Percentiles rank a stretch among this genome's conserved stretches.
These are phyloP conservation scores for Ophiocordyceps camponoti-saundersi DNA, from an alignment of 2,329 filamentous ascomycete genomes.

Conservation along the genomic window DNA sequence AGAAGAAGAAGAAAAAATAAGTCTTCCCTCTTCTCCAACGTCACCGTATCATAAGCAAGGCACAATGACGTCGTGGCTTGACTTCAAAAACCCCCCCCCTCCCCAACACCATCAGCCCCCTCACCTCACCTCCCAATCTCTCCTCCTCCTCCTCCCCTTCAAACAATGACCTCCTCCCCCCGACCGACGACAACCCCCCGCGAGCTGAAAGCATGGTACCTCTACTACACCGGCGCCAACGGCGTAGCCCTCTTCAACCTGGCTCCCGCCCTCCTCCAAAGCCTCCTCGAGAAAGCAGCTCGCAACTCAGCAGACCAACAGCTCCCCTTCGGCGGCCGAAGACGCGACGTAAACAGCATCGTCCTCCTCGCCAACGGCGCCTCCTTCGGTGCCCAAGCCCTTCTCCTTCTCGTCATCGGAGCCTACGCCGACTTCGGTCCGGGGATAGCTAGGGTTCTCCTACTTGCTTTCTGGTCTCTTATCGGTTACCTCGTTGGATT, in stretches of 20 bases:
- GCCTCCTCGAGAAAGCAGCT: constrained; percentile 43
- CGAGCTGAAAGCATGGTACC: constrained; percentile 12
- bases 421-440: constrained; percentile 46
- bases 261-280: constrained; percentile 47
- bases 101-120: too few relatives aligned
- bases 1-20: too few relatives aligned
- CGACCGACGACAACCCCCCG: constrained; percentile 6
- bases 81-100: too few relatives aligned
- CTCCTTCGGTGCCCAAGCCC: constrained; percentile 48
- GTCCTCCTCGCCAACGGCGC: constrained; percentile 50
- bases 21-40: too few relatives aligned
- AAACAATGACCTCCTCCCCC: not conserved
- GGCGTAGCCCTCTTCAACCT: constrained; percentile 47
- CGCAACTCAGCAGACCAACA: constrained; percentile 23
- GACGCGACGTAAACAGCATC: constrained; percentile 46
- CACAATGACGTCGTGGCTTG: too few relatives aligned
- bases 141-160: not conserved
- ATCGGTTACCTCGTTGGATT: constrained; percentile 48
- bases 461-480: constrained; percentile 38
- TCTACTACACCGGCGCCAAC: constrained; percentile 51
- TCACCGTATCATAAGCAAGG: too few relatives aligned
- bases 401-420: constrained; percentile 34
- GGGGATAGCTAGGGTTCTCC: constrained; percentile 39
- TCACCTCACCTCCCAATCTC: not conserved
- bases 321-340: constrained; percentile 35